A percentile compares a stretch with the other conserved stretches of the same genome.
These are phyloP conservation scores for Fusarium drepaniforme DNA, from an alignment of 2,329 filamentous ascomycete genomes.

Conservation along the genomic window DNA sequence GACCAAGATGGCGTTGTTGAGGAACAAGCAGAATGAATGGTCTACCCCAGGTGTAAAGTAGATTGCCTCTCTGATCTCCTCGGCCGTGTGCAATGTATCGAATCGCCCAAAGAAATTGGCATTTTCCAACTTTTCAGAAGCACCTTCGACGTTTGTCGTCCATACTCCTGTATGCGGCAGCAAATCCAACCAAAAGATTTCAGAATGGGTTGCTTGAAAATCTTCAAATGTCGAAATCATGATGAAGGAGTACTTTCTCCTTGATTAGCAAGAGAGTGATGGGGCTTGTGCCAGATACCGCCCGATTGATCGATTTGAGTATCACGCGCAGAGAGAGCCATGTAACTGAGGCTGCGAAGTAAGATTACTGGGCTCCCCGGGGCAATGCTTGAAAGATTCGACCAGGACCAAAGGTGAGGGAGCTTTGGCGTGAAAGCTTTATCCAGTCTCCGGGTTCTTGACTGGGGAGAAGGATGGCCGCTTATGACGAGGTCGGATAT, in stretches of 20 bases:
- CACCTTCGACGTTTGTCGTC: background rate
- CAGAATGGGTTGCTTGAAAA: background rate
- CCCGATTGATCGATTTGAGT: background rate
- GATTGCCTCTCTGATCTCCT: background rate
- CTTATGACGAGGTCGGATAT: too few relatives aligned
- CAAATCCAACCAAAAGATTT: background rate
- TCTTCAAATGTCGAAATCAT: background rate
- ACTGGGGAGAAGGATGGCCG: too few relatives aligned
- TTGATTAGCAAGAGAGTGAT: background rate
- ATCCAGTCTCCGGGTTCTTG: too few relatives aligned
- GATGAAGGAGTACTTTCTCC: background rate
- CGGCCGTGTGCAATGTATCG: background rate
- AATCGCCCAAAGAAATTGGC: background rate
- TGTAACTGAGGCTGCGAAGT: too few relatives aligned
- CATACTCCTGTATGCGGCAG: background rate
- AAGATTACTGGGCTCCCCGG: too few relatives aligned
- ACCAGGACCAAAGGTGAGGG: too few relatives aligned
- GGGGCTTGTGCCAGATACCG: background rate
- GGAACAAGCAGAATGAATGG: background rate
- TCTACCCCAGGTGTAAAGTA: background rate
- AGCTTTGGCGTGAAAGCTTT: too few relatives aligned
- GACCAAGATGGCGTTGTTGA: background rate
- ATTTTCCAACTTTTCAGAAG: background rate
- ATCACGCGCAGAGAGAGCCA: background rate
- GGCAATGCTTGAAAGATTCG: too few relatives aligned